Evolutionary conservation across 495 filamentous ascomycete genomes (phyloP).

Genomic region (Extremus antarcticus): DNA sequence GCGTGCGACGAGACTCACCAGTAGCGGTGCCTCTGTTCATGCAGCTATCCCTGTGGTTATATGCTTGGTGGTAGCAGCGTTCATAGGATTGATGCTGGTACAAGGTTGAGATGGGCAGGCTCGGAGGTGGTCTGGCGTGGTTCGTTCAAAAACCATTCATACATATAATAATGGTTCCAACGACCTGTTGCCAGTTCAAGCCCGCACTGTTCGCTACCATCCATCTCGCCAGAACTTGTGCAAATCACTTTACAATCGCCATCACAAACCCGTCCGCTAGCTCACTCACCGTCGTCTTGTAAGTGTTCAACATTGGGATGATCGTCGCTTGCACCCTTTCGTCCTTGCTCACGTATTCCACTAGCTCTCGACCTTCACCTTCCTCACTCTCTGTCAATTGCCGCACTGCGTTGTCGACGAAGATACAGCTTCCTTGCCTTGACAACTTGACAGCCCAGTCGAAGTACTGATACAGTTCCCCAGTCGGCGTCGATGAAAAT

Average conservation of each 20-base stretch:
- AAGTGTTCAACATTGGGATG: constrained; percentile 35
- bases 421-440: constrained; percentile 30
- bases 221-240: too few species aligned
- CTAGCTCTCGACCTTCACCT: constrained; percentile 16
- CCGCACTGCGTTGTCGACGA: constrained; percentile 42
- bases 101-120: too few species aligned
- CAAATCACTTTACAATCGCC: constrained; percentile 12
- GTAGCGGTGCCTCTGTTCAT: too few species aligned
- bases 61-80: too few species aligned
- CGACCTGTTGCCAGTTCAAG: too few species aligned
- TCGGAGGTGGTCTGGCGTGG: too few species aligned
- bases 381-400: constrained; percentile 22
- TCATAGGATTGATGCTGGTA: too few species aligned
- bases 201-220: too few species aligned
- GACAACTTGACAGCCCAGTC: constrained; percentile 34
- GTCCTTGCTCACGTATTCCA: constrained; percentile 38
- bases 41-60: too few species aligned
- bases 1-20: too few species aligned
- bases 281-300: constrained; percentile 11
- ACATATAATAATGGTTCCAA: too few species aligned
- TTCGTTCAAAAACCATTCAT: too few species aligned
- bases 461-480: constrained; percentile 41
- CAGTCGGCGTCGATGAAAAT: constrained; percentile 43
- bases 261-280: constrained; percentile 18
- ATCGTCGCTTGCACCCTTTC: constrained; percentile 37